phyloP scores from a whole-genome alignment of 805 yeast species.

The Ogataea trehalophila region DNA sequence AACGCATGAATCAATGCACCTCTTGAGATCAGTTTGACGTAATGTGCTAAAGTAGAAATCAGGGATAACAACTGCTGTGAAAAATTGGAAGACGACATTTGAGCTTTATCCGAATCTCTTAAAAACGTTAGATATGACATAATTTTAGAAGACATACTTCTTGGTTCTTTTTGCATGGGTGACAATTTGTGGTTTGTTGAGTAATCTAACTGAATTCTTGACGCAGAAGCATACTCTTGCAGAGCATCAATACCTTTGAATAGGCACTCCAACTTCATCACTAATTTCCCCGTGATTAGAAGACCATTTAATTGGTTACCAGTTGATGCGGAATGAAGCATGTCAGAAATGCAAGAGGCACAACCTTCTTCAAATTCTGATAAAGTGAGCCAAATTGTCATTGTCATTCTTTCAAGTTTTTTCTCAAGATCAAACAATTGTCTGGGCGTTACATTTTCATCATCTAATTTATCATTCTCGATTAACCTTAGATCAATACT shows the following conservation, averaged over 20 bases:
- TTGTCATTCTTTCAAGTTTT: conserved; percentile 51
- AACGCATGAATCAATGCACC: conserved; percentile 75
- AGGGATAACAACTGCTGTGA: conserved; percentile 71
- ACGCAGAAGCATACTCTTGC: conserved; percentile 19
- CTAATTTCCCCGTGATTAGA: conserved; percentile 62
- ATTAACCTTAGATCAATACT: conserved; percentile 11
- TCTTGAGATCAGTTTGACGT: conserved; percentile 77
- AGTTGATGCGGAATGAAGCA: conserved; percentile 79
- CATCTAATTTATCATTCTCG: conserved; percentile 7
- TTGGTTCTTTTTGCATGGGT: conserved; percentile 57
- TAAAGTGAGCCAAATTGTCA: conserved; percentile 77
- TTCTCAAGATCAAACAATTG: conserved; percentile 56
- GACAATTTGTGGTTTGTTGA: conserved; percentile 28
- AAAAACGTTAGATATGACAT: conserved; percentile 84
- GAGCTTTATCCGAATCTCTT: conserved; percentile 47
- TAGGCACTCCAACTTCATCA: conserved; percentile 67
- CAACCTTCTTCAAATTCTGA: conserved; percentile 88
- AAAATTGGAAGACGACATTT: conserved; percentile 32
- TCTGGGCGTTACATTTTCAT: conserved; percentile 35
- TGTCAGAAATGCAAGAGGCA: conserved; percentile 84
- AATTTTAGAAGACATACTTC: conserved; percentile 81
- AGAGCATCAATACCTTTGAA: conserved; percentile 67
- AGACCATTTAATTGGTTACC: conserved; percentile 68
- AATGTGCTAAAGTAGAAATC: conserved; percentile 90
- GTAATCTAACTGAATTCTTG: conserved; percentile 19